A percentile compares a stretch with the other conserved stretches of the same genome.
These are phyloP conservation scores for Trichoderma citrinoviride DNA, from an alignment of 2,329 filamentous ascomycete genomes.

Conservation along the genomic window DNA sequence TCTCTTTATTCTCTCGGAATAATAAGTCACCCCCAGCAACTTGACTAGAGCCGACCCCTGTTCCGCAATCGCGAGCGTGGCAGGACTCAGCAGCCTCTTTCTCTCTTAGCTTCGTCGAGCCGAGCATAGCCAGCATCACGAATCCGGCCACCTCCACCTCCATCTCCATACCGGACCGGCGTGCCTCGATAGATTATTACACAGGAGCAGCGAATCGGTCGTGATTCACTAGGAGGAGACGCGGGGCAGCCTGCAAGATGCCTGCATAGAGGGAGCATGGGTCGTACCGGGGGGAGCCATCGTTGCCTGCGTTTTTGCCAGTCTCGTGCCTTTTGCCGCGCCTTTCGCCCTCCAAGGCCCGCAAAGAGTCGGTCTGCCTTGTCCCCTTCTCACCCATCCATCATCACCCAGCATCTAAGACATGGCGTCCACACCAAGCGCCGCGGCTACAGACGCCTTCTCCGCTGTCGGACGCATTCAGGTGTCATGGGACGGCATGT, in stretches of 20 bases:
- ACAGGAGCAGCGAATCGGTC: conserved; percentile 5
- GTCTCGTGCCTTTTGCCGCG: too few species aligned
- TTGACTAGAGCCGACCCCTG: neutral
- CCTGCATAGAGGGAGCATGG: neutral
- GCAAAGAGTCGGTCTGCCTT: conserved; percentile 7
- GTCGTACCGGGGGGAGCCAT: neutral
- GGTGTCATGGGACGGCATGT: conserved; percentile 8
- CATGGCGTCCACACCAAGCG: conserved; percentile 7
- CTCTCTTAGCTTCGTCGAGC: neutral
- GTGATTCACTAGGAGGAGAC: conserved; percentile 1
- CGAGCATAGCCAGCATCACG: neutral
- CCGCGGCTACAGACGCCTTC: neutral
- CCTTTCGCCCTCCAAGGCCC: neutral
- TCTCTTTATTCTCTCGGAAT: neutral
- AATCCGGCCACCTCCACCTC: conserved; percentile 3
- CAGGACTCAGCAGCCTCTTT: neutral
- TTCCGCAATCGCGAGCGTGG: neutral
- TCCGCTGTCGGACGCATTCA: conserved; percentile 21
- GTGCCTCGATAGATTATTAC: too few species aligned
- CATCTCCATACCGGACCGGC: neutral
- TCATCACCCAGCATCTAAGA: neutral
- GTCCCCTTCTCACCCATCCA: neutral
- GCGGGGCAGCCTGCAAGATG: conserved; percentile 4
- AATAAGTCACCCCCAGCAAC: neutral
- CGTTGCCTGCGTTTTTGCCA: neutral